phyloP scores from a whole-genome alignment of 2,329 filamentous ascomycete species.

The Diplodia seriata region DNA sequence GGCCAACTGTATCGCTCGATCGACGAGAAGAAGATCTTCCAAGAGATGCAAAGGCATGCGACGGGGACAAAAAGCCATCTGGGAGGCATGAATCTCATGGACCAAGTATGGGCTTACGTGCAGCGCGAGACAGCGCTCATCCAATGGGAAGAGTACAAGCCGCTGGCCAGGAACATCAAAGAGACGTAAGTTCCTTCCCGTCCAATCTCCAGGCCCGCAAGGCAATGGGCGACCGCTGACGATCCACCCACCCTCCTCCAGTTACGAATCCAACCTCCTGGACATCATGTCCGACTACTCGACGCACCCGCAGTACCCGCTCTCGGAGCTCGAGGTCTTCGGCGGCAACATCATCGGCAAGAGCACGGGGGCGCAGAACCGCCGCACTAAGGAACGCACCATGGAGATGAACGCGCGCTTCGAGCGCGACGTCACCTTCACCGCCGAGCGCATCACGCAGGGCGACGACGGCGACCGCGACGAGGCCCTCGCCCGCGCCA shows the following conservation, averaged over 20 bases:
- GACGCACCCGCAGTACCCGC: slow-evolving; percentile 40
- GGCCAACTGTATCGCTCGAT: slow-evolving; percentile 75
- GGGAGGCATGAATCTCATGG: slow-evolving; percentile 36
- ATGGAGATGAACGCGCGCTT: slow-evolving; percentile 50
- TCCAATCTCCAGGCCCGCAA: not conserved
- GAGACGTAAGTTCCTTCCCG: slow-evolving; percentile 50
- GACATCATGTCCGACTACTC: slow-evolving; percentile 54
- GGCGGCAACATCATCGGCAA: slow-evolving; percentile 64
- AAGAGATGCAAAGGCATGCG: slow-evolving; percentile 39
- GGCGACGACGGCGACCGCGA: slow-evolving; percentile 45
- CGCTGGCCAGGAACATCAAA: slow-evolving; percentile 53
- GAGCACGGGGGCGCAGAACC: slow-evolving; percentile 48
- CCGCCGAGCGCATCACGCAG: slow-evolving; percentile 53
- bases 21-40: slow-evolving; percentile 71
- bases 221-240: not conserved
- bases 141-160: slow-evolving; percentile 50
- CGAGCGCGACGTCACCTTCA: slow-evolving; percentile 51
- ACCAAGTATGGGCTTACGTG: slow-evolving; percentile 51
- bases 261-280: slow-evolving; percentile 61
- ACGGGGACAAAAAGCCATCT: slow-evolving; percentile 35
- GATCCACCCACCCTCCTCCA: slow-evolving; percentile 36
- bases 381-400: slow-evolving; percentile 42
- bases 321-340: slow-evolving; percentile 56
- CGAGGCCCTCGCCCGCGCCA: slow-evolving; percentile 56
- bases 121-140: slow-evolving; percentile 48